phyloP scores from a whole-genome alignment of 2,329 filamentous ascomycete genomes.

The Aspergillus pseudoterreus region DNA sequence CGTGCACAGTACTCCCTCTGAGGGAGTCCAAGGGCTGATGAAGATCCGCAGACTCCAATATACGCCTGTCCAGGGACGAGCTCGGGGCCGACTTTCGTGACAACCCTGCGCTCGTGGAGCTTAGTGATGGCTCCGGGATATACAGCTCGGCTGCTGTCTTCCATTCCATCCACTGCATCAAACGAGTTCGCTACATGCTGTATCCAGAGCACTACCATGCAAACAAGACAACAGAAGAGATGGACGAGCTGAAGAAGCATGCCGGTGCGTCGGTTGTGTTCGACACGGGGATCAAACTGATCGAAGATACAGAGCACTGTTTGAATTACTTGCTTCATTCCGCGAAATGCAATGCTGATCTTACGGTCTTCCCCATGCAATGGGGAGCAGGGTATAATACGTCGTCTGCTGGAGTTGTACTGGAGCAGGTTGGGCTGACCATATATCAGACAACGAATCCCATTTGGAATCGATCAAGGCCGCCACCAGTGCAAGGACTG shows the following conservation, averaged over 20 bases:
- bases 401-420: not conserved
- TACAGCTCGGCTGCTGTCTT: not conserved
- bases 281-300: not conserved
- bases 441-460: not conserved
- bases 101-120: not conserved
- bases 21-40: not conserved
- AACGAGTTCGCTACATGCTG: not conserved
- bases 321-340: not conserved
- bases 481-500: conserved; percentile 2
- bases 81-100: conserved; percentile 1
- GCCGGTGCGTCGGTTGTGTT: not conserved
- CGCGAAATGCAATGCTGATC: conserved; percentile 2
- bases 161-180: conserved; percentile 5
- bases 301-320: conserved; percentile 1
- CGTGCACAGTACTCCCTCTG: not conserved
- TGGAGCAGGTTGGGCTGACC: not conserved
- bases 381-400: conserved; percentile 1
- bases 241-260: not conserved
- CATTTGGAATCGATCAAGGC: conserved; percentile 3
- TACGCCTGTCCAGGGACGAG: conserved; percentile 3
- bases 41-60: not conserved
- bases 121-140: conserved; percentile 1
- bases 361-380: conserved; percentile 1
- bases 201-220: conserved; percentile 4
- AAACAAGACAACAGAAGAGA: not conserved